Evolutionary conservation across 306 rosid genomes (phyloP).

Genomic region (Quercus engelmannii): DNA sequence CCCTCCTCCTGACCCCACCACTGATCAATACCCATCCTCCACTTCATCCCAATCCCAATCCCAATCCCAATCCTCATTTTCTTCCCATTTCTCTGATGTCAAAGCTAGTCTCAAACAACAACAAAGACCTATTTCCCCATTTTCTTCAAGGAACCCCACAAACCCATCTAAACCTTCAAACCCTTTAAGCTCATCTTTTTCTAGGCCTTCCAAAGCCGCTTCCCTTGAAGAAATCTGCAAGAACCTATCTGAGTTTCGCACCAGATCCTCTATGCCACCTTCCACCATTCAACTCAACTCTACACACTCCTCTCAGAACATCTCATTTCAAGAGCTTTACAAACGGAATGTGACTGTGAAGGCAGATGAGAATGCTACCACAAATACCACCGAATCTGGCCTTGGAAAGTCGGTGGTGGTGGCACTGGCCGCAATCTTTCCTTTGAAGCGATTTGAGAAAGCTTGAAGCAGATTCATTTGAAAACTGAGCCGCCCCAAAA

Average conservation of each 20-base stretch:
- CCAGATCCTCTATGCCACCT: conserved; percentile 2
- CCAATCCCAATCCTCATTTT: conserved; percentile 14
- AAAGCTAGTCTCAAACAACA: conserved; percentile 30
- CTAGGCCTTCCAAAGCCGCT: conserved; percentile 3
- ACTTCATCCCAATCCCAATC: not conserved
- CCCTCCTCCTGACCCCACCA: conserved; percentile 21
- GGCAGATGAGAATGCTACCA: not conserved
- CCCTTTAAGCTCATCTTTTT: not conserved
- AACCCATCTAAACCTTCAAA: not conserved
- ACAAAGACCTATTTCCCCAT: not conserved
- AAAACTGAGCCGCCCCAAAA: not conserved
- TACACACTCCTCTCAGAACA: not conserved
- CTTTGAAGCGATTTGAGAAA: conserved; percentile 18
- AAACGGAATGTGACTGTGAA: conserved; percentile 8
- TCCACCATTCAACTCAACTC: not conserved
- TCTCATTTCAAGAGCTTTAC: conserved; percentile 41
- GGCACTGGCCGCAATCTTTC: not conserved
- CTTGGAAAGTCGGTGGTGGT: not conserved
- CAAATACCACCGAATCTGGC: not conserved
- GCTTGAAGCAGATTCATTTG: conserved; percentile 7
- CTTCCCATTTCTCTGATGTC: conserved; percentile 39
- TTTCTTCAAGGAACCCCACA: not conserved
- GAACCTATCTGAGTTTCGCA: conserved; percentile 37
- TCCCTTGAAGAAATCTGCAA: conserved; percentile 31
- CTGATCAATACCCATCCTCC: conserved; percentile 18